Percentiles rank a stretch among this genome's conserved stretches.
These are phyloP conservation scores for Tetrahymena malaccensis DNA, from an alignment of 73 alveolate genomes.

Conservation along the genomic window DNA sequence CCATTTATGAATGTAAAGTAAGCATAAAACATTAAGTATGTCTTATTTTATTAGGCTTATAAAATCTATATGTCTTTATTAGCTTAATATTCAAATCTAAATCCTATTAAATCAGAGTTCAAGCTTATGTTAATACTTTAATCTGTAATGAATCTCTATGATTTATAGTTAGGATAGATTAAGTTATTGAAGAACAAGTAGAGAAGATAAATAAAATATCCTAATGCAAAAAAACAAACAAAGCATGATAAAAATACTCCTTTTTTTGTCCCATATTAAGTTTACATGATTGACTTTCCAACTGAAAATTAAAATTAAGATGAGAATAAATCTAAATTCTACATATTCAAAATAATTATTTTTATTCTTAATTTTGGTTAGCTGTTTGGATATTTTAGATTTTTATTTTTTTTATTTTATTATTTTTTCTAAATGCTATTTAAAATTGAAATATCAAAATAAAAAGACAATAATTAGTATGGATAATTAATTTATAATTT, in stretches of 20 bases:
- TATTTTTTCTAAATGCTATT: too few relatives aligned
- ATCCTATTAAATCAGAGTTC: not conserved
- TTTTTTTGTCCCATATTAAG: not conserved
- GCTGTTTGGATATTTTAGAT: too few relatives aligned
- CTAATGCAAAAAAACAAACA: not conserved
- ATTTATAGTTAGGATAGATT: not conserved
- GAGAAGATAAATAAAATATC: too few relatives aligned
- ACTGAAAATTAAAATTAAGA: not conserved
- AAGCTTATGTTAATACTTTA: too few relatives aligned
- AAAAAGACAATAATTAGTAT: too few relatives aligned
- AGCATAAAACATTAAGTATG: not conserved
- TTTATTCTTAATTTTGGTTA: too few relatives aligned
- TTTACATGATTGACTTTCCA: not conserved
- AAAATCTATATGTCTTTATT: too few relatives aligned
- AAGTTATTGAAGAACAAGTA: too few relatives aligned
- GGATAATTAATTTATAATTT: too few relatives aligned
- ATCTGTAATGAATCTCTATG: not conserved
- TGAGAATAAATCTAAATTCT: not conserved
- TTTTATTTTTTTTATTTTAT: too few relatives aligned
- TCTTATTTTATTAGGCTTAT: not conserved
- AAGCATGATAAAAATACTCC: not conserved
- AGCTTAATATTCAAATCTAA: not conserved
- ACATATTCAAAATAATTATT: too few relatives aligned
- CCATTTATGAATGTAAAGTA: not conserved
- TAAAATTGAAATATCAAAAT: too few relatives aligned